Percentiles rank a stretch among this genome's conserved stretches.
Evolutionary conservation across 2,329 filamentous ascomycete species (phyloP).

Genomic region (Monosporascus sp.): DNA sequence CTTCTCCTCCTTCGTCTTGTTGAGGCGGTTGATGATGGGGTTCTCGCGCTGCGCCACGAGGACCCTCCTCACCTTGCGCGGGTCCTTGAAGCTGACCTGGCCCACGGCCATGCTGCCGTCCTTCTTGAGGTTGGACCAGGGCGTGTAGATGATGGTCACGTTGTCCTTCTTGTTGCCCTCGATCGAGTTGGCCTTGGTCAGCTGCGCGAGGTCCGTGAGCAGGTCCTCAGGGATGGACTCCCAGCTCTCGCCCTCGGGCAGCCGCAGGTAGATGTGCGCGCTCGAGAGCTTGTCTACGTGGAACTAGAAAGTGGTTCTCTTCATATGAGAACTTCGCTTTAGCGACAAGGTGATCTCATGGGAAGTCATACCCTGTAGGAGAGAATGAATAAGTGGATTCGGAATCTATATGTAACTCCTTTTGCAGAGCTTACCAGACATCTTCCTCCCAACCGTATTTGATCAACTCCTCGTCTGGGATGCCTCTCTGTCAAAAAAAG

Average conservation of each 20-base stretch:
- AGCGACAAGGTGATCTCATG: not conserved
- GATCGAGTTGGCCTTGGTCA: conserved; percentile 98
- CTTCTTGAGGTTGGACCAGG: conserved; percentile 94
- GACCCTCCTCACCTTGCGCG: conserved; percentile 76
- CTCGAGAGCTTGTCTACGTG: conserved; percentile 97
- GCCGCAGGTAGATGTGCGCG: conserved; percentile 90
- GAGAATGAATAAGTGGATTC: conserved; percentile 4
- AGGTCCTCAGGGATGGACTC: conserved; percentile 71
- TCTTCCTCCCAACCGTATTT: conserved; percentile 92
- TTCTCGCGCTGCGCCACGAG: conserved; percentile 81
- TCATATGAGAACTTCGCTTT: not conserved
- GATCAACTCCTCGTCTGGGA: conserved; percentile 91
- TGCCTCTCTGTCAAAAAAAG: conserved; percentile 8
- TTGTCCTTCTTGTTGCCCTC: conserved; percentile 99
- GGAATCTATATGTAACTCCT: not conserved
- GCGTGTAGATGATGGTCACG: conserved; percentile 92
- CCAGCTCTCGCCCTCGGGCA: conserved; percentile 76
- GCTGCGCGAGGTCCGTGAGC: conserved; percentile 83
- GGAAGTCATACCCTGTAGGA: conserved; percentile 21
- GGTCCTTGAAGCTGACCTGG: conserved; percentile 91
- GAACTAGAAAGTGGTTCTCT: conserved; percentile 52
- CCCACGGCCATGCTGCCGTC: conserved; percentile 93
- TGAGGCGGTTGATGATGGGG: conserved; percentile 89
- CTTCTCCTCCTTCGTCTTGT: conserved; percentile 90
- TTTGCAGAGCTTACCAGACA: conserved; percentile 62